A percentile compares a stretch with the other conserved stretches of the same genome.
phyloP scores from a whole-genome alignment of 768 basidiomycete genomes.

The Podaxis sp. region DNA sequence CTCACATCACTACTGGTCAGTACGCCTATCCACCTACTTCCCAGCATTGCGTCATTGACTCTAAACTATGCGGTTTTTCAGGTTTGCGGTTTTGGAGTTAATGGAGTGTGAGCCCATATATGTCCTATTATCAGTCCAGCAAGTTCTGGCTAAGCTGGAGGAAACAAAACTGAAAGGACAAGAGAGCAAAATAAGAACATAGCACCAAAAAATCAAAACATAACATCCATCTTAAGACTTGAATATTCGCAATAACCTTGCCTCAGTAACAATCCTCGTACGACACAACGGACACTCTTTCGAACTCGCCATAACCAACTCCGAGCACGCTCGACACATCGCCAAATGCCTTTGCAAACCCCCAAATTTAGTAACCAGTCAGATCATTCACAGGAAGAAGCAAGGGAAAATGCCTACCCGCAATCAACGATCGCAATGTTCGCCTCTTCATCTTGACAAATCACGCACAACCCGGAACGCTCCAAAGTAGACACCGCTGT shows the following conservation, averaged over 20 bases:
- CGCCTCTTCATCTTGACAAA: conserved; percentile 94
- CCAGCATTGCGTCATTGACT: too few relatives aligned
- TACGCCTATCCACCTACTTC: too few relatives aligned
- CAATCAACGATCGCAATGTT: conserved; percentile 94
- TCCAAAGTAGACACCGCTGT: conserved; percentile 49
- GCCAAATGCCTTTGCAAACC: conserved; percentile 65
- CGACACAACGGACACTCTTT: conserved; percentile 90
- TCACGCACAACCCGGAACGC: conserved; percentile 79
- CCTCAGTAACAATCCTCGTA: conserved; percentile 84
- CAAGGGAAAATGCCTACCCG: conserved; percentile 56
- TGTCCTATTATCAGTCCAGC: too few relatives aligned
- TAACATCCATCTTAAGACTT: conserved; percentile 34
- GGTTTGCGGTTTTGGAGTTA: too few relatives aligned
- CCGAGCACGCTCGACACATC: conserved; percentile 78
- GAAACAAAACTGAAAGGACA: too few relatives aligned
- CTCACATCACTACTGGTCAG: neutral
- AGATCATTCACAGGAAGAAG: conserved; percentile 1
- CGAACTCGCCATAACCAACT: conserved; percentile 74
- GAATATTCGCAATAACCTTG: conserved; percentile 76
- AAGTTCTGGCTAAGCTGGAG: too few relatives aligned
- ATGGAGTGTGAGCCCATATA: too few relatives aligned
- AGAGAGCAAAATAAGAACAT: too few relatives aligned
- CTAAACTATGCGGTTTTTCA: too few relatives aligned
- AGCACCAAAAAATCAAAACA: too few relatives aligned
- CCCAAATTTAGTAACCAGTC: neutral